Conservation (phyloP, 129 eudicot species). For the Sambucus nigra region DNA sequence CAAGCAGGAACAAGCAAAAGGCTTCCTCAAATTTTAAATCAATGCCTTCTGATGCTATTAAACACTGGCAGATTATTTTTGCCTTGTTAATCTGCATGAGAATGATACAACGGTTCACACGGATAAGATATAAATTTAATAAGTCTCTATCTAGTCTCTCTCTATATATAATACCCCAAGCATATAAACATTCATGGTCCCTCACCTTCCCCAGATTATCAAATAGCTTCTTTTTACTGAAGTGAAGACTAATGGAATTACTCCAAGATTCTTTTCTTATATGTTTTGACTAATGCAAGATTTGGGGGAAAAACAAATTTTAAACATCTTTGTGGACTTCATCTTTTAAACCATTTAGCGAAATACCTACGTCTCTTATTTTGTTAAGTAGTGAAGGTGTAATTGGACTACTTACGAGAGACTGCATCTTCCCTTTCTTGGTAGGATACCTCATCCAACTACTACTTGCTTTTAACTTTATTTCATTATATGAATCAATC, state of each 20-base stretch:
- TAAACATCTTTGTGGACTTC: no score
- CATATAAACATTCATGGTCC: background rate
- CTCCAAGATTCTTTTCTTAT: no score
- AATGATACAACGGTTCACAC: background rate
- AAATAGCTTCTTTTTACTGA: conserved; percentile 13
- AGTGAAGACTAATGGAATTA: conserved; percentile 3
- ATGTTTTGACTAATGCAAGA: no score
- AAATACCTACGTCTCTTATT: no score
- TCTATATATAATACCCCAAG: background rate
- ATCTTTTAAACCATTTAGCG: no score
- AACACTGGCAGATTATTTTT: conserved; percentile 66
- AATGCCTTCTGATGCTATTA: conserved; percentile 72
- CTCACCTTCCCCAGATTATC: conserved; percentile 2
- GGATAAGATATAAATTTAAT: background rate
- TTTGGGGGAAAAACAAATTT: no score
- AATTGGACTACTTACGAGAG: no score
- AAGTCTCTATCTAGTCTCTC: background rate
- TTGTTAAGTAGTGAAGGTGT: no score
- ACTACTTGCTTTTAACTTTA: background rate
- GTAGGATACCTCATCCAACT: background rate
- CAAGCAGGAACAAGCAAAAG: conserved; percentile 80
- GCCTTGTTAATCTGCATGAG: conserved; percentile 66
- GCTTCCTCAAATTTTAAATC: conserved; percentile 89
- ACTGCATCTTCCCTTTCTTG: no score
- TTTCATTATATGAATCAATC: conserved; percentile 9